A percentile compares a stretch with the other conserved stretches of the same genome.
Conservation (phyloP, 192 early-diverging fungal species). For the Rhizoclosmatium globosum region DNA sequence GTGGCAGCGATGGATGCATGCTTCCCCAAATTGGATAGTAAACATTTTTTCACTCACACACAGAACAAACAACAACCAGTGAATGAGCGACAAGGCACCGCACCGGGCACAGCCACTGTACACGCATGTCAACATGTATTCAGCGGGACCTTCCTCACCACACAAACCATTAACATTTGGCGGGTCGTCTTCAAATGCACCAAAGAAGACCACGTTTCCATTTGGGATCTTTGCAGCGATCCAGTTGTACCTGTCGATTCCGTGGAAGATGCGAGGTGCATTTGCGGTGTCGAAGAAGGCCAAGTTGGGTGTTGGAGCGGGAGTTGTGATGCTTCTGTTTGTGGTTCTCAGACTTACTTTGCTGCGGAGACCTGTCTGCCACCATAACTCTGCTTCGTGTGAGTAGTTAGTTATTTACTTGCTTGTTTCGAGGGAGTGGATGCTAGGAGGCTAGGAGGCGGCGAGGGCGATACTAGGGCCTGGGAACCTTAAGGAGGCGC, state of each 20-base stretch:
- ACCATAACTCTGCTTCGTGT: constrained; percentile 16
- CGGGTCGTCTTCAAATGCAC: not conserved
- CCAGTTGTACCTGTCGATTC: constrained; percentile 9
- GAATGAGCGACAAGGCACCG: no score
- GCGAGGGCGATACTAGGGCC: no score
- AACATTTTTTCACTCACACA: no score
- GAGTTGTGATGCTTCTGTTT: not conserved
- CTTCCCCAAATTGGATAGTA: no score
- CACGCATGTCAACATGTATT: no score
- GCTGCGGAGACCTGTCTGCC: constrained; percentile 1
- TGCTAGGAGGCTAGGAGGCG: not conserved
- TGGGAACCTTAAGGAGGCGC: no score
- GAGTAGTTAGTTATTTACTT: not conserved
- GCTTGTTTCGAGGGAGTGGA: not conserved
- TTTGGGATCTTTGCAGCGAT: not conserved
- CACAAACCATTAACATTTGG: no score
- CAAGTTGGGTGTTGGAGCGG: not conserved
- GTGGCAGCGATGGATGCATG: no score
- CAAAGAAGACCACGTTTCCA: not conserved
- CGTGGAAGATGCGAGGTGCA: not conserved
- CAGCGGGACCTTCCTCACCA: no score
- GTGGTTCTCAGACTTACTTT: not conserved
- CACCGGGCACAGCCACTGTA: no score
- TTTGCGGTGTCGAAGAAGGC: not conserved
- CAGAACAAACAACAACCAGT: no score